Conservation (phyloP, 441 rosid species). For the Euphorbia corollata region DNA sequence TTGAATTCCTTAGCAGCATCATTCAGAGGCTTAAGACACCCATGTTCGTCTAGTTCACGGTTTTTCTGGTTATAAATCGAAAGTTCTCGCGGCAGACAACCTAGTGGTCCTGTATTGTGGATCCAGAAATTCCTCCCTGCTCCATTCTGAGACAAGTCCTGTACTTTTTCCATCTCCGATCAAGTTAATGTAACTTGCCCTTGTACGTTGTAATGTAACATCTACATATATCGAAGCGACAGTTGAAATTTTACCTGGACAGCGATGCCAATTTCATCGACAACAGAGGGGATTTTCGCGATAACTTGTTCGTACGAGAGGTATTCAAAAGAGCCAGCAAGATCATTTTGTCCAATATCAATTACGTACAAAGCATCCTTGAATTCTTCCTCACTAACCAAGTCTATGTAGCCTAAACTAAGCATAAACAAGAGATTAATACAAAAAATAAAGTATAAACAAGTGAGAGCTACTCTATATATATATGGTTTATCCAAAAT, state of each 20-base stretch:
- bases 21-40: conserved; percentile 40
- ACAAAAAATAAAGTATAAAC: too few species aligned
- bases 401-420: conserved; percentile 19
- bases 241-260: conserved; percentile 20
- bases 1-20: conserved; percentile 45
- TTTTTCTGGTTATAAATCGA: conserved; percentile 22
- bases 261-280: conserved; percentile 24
- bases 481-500: too few species aligned
- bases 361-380: conserved; percentile 29
- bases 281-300: conserved; percentile 20
- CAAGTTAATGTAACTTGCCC: neutral
- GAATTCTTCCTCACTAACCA: conserved; percentile 27
- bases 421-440: neutral
- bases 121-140: conserved; percentile 58
- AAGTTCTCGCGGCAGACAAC: conserved; percentile 46
- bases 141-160: conserved; percentile 37
- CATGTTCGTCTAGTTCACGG: conserved; percentile 36
- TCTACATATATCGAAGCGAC: neutral
- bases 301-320: conserved; percentile 25
- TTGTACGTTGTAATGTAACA: neutral
- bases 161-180: neutral
- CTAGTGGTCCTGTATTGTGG: conserved; percentile 51
- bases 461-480: too few species aligned
- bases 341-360: conserved; percentile 39
- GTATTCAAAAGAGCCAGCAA: conserved; percentile 22